Evolutionary conservation across 768 basidiomycete genomes (phyloP), one percentile per base, ranked within the genome.

Genomic region (Trametes punicea): DNA sequence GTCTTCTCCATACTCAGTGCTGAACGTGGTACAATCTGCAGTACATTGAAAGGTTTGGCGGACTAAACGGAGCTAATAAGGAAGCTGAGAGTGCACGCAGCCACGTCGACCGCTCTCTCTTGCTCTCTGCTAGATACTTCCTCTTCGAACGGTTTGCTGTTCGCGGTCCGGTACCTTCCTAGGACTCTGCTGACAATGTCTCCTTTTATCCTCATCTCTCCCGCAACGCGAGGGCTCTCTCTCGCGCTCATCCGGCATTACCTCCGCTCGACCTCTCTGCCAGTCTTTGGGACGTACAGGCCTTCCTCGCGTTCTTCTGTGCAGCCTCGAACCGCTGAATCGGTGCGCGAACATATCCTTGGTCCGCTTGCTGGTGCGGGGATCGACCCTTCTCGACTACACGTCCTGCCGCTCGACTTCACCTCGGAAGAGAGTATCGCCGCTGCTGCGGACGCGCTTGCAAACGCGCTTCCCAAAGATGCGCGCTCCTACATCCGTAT

Each of bases 211-310:
- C 71, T 85, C 54, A 71, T 84, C 45, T 70, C 76, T 27, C 83
- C 83, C 26, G 78, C 81, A 5, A 81, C 80, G 16, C 75, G 83
- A 16, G 83, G 83, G 4, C 72, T 84, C 21, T 80, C 80, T 6
- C 73, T 81, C 26, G 79, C 81, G 3, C 71, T 85, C 27, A 79
- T 80, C 11, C 75, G 81, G 15, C 76, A 80, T 64, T 77, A 79
- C 55, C 74, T 84, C 33, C 71, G 72, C 49, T 75, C 74, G 3
- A 82, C 82, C 16, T 61, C 68, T 13, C 66, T 81, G 23, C 82
- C 82, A 2, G 77, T 85, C 8, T 81, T 75, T 61, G 80, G 81
- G n/a, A 81, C 78, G 8, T 76, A 81, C 66, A 78, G 83, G 46
- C 68, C 71, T 9, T 66, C 66, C 4, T 40, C 57, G 5, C 45